These are phyloP conservation scores for Sporothrix pallida DNA, from an alignment of 2,329 filamentous ascomycete genomes.

Conservation along the genomic window DNA sequence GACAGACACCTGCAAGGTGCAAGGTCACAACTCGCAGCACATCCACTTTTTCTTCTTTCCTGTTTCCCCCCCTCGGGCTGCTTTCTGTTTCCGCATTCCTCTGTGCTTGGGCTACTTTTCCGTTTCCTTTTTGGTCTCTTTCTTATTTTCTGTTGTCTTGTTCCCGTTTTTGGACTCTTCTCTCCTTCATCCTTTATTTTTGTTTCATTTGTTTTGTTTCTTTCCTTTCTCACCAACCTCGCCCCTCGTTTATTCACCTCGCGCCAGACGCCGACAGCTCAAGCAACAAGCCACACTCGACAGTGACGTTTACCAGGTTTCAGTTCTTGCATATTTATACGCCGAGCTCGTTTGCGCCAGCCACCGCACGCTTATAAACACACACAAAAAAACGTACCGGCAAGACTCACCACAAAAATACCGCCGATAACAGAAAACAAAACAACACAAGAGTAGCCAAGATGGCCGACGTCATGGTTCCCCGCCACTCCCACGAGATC, in stretches of 20 bases:
- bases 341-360: constrained; percentile 10
- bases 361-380: constrained; percentile 19
- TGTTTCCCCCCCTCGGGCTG: constrained; percentile 3
- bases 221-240: constrained; percentile 1
- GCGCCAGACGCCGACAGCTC: constrained; percentile 3
- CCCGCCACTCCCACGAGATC: constrained; percentile 34
- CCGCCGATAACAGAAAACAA: constrained; percentile 3
- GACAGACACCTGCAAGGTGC: constrained; percentile 18
- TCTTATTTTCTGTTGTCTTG: not conserved
- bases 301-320: not conserved
- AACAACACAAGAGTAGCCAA: not conserved
- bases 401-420: constrained; percentile 12
- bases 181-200: not conserved
- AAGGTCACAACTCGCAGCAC: not conserved
- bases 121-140: not conserved
- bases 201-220: not conserved
- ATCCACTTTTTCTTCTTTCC: constrained; percentile 10
- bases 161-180: not conserved
- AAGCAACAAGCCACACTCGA: not conserved
- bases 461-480: constrained; percentile 33
- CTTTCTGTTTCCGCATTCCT: constrained; percentile 22
- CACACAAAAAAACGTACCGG: not conserved
- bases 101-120: constrained; percentile 11
- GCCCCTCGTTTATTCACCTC: constrained; percentile 8
- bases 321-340: constrained; percentile 8